These are phyloP conservation scores for Penicillium herquei DNA, from an alignment of 495 filamentous ascomycete genomes.

Conservation along the genomic window DNA sequence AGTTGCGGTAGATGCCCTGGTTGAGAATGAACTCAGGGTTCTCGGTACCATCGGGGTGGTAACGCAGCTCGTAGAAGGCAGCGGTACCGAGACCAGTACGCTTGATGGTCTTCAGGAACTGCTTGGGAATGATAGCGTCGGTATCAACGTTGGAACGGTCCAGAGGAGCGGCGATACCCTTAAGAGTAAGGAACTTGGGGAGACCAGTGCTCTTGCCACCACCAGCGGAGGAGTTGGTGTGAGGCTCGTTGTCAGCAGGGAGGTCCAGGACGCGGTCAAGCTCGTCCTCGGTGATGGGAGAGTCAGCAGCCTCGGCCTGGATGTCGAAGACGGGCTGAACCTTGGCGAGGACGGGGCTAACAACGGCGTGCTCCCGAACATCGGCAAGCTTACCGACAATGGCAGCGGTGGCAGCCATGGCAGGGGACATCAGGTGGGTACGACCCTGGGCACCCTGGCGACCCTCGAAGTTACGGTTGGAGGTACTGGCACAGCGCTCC, in stretches of 20 bases:
- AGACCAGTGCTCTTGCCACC: constrained; percentile 60
- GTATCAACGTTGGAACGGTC: constrained; percentile 91
- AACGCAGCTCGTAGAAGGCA: constrained; percentile 83
- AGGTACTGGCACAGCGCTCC: constrained; percentile 92
- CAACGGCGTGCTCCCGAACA: constrained; percentile 71
- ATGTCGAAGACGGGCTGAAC: constrained; percentile 52
- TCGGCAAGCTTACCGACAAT: constrained; percentile 89
- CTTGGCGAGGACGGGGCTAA: constrained; percentile 58
- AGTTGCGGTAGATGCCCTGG: constrained; percentile 75
- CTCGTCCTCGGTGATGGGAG: constrained; percentile 71
- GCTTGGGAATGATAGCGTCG: constrained; percentile 98
- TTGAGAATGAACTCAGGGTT: constrained; percentile 87
- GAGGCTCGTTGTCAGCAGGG: constrained; percentile 67
- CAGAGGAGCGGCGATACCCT: constrained; percentile 85
- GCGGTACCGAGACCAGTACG: constrained; percentile 87
- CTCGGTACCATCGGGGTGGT: constrained; percentile 68
- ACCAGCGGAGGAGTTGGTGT: constrained; percentile 50
- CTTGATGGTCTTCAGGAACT: constrained; percentile 99
- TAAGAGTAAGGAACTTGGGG: constrained; percentile 76
- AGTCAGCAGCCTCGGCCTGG: constrained; percentile 62
- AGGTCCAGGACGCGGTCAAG: constrained; percentile 75
- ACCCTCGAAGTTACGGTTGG: constrained; percentile 97
- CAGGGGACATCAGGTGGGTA: constrained; percentile 95
- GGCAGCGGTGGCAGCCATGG: constrained; percentile 91
- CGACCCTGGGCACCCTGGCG: constrained; percentile 91